These are phyloP conservation scores for Yamadazyma conglobata DNA, from an alignment of 1,139 yeast species.

Conservation along the genomic window DNA sequence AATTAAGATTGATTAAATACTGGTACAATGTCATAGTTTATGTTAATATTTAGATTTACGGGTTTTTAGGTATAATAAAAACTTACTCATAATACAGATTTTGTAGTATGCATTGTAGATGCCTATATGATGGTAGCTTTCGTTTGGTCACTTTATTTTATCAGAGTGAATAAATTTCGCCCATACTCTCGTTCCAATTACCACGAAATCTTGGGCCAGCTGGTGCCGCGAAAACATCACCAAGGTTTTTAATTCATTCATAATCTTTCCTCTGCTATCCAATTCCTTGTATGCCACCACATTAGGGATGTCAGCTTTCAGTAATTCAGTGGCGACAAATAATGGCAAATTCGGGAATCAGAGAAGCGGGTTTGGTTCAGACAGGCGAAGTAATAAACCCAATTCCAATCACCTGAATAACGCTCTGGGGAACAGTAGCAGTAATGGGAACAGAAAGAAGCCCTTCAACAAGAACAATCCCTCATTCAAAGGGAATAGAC, in stretches of 20 bases:
- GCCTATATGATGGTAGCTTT: too few species aligned
- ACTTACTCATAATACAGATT: slow-evolving; percentile 7
- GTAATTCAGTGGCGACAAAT: slow-evolving; percentile 13
- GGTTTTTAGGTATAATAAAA: slow-evolving; percentile 11
- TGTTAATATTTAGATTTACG: slow-evolving; percentile 13
- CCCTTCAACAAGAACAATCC: slow-evolving; percentile 6
- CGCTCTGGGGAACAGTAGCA: slow-evolving; percentile 1
- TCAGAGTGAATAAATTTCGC: too few species aligned
- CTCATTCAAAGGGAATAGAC: not conserved
- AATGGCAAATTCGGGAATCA: slow-evolving; percentile 2
- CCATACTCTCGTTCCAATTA: too few species aligned
- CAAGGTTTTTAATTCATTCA: too few species aligned
- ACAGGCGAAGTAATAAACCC: slow-evolving; percentile 4
- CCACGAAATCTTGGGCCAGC: too few species aligned
- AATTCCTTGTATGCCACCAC: too few species aligned
- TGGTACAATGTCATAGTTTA: slow-evolving; percentile 13
- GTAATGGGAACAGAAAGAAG: slow-evolving; percentile 11
- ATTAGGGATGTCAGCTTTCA: slow-evolving; percentile 22
- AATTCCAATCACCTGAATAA: slow-evolving; percentile 1
- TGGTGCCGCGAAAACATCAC: too few species aligned
- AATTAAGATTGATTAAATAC: slow-evolving; percentile 5
- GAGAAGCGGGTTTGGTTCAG: slow-evolving; percentile 5
- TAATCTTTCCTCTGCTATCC: too few species aligned
- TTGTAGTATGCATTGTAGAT: too few species aligned
- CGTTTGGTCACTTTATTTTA: too few species aligned